These are phyloP conservation scores for Aspergillus chevalieri DNA, from an alignment of 2,329 filamentous ascomycete genomes.

Conservation along the genomic window DNA sequence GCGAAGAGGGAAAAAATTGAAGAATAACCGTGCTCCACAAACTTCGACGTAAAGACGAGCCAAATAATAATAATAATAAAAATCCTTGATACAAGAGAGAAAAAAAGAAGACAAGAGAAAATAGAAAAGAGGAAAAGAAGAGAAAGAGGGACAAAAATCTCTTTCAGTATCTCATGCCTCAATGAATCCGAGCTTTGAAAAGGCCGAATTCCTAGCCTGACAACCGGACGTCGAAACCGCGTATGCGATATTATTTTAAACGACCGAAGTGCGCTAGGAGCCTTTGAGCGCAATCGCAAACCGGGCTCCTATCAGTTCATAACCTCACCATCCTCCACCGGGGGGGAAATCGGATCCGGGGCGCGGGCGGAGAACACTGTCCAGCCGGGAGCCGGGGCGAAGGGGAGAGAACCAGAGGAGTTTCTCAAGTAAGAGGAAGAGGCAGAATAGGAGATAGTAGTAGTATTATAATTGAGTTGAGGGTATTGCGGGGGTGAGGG, in stretches of 20 bases:
- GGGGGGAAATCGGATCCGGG: not conserved
- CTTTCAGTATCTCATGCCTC: constrained; percentile 25
- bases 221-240: constrained; percentile 12
- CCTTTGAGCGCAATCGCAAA: constrained; percentile 35
- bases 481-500: constrained; percentile 5
- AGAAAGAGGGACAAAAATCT: not conserved
- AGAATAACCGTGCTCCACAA: constrained; percentile 11
- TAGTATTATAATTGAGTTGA: constrained; percentile 1
- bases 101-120: not conserved
- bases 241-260: constrained; percentile 14
- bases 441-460: not conserved
- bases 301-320: constrained; percentile 34
- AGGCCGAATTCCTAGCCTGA: constrained; percentile 15
- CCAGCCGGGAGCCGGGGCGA: no score
- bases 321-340: constrained; percentile 33
- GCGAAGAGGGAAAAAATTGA: constrained; percentile 9
- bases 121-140: not conserved
- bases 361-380: not conserved
- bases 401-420: not conserved
- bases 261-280: constrained; percentile 31
- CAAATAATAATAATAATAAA: constrained; percentile 7
- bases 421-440: constrained; percentile 3
- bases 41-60: constrained; percentile 13
- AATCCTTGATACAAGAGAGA: constrained; percentile 14
- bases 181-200: constrained; percentile 11